Base-by-base conservation (phyloP, 768 basidiomycete genomes). In the Leccinellum rugosiceps region DNA sequence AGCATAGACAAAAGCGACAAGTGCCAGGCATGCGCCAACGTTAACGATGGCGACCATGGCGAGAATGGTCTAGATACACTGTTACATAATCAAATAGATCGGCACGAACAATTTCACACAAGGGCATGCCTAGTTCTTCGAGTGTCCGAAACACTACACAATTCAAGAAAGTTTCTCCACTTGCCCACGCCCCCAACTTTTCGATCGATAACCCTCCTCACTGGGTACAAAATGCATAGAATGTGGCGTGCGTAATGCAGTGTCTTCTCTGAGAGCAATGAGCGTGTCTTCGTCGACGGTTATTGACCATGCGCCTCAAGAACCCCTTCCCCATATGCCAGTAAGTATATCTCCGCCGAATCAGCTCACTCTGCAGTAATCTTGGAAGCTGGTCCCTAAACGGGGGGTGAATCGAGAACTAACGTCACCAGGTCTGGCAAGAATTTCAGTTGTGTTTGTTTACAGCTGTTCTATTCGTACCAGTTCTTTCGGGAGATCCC, bases 31-130 rank as follows among this genome's bases (percentile, higher is more conserved):
- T 26, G 57, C 23, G 14, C 60, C 38, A 46, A 62, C 23, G 14
- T 59, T 34, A 46, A 62, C 35, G 11, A 52, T 47, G 48, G 43
- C 1, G 44, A 65, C 31, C 65, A 71, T 68, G 4, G 54, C 30
- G 50, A 32, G 26, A 13, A 32, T 7, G 25, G 14, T 26, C 7
- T 2, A 30, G 45, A 45, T 23, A 26, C 0, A n/a, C 9, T 1
- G 41, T 62, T 53, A 62, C 55, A 32, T 62, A 63, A 59, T 21
- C 23, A 19, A 19, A 43, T 6, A 7, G 38, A 38, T 38, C 35
- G 35, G 11, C 9, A 5, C n/a, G n/a, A n/a, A n/a, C n/a, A n/a
- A n/a, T n/a, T n/a, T n/a, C n/a, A n/a, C n/a, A n/a, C 10, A 11
- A 28, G 28, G 28, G 28, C 28, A 28, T 28, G 28, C 28, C 4